Evolutionary conservation across 805 yeast species (phyloP), one percentile per base, ranked within the genome.

Genomic region (Lipomyces japonicus): DNA sequence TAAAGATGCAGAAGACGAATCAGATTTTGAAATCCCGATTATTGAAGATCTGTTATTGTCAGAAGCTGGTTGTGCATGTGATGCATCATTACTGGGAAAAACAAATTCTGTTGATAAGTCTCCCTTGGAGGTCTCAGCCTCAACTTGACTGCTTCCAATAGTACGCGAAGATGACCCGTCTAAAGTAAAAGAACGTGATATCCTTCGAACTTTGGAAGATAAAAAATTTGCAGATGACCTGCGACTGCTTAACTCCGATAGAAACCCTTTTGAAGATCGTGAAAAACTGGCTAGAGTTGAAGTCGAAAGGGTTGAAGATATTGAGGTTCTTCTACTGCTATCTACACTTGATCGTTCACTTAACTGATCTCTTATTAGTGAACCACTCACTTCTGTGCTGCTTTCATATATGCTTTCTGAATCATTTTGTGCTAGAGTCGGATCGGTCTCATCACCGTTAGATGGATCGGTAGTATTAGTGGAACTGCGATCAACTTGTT

Each of bases 171-270:
- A 2, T 9, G 35, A 26, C 23, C 21, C 26, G 19, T 51, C 55
- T 6, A 40, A 21, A 2, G 42, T 44, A 34, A 51, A 43, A 7
- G 57, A 46, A n/a, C 55, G 46, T n/a, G 58, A 53, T n/a, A 52
- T 52, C 16, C 58, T 45, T 9, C 58, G 46, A 24, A 54, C 58
- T 22, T 48, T 48, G 2, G 58, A 49, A 2, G 44, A 31, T 18
- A 53, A 30, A 23, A 31, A 42, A 6, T 41, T 37, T 7, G 49
- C 3, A 30, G 50, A 42, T 3, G 47, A 25, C 9, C 57, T 42
- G n/a, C 44, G 22, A 31, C 12, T 30, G 21, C 44, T 40, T 2
- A 54, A 24, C 23, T 52, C 58, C 9, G 53, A 25, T 3, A 53
- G 31, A 9, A 53, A 49, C 2, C 58, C 53, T 19, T 43, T 49